These are phyloP conservation scores for Arctostaphylos glauca DNA, from an alignment of 148 eudicot genomes.

Conservation along the genomic window DNA sequence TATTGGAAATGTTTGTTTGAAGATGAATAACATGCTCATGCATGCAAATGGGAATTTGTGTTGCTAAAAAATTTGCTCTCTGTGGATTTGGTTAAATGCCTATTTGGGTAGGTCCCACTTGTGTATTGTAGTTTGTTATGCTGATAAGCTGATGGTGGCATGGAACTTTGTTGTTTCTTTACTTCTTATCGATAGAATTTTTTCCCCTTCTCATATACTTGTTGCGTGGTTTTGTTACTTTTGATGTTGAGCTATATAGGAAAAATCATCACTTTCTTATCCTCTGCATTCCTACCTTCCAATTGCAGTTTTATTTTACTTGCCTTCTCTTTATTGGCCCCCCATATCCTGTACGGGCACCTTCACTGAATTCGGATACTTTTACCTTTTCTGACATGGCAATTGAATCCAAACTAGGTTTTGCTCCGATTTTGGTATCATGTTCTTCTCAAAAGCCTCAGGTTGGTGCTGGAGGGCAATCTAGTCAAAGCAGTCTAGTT, in stretches of 20 bases:
- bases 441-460: slow-evolving; percentile 28
- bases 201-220: background rate
- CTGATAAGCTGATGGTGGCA: background rate
- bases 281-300: background rate
- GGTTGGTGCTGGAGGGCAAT: slow-evolving; percentile 25
- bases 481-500: slow-evolving; percentile 41
- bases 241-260: background rate
- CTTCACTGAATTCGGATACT: background rate
- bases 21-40: background rate
- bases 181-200: background rate
- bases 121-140: background rate
- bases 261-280: background rate
- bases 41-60: background rate
- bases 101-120: background rate
- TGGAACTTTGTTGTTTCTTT: background rate
- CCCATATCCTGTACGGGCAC: background rate
- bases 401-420: slow-evolving; percentile 24
- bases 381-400: slow-evolving; percentile 13
- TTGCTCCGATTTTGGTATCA: slow-evolving; percentile 15
- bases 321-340: background rate
- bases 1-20: background rate
- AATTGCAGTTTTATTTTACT: slow-evolving; percentile 9
- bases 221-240: background rate
- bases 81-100: background rate
- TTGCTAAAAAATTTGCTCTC: background rate